Percentiles rank a stretch among this genome's conserved stretches.
These are phyloP conservation scores for Starmera caribaea DNA, from an alignment of 805 yeast genomes.

Conservation along the genomic window DNA sequence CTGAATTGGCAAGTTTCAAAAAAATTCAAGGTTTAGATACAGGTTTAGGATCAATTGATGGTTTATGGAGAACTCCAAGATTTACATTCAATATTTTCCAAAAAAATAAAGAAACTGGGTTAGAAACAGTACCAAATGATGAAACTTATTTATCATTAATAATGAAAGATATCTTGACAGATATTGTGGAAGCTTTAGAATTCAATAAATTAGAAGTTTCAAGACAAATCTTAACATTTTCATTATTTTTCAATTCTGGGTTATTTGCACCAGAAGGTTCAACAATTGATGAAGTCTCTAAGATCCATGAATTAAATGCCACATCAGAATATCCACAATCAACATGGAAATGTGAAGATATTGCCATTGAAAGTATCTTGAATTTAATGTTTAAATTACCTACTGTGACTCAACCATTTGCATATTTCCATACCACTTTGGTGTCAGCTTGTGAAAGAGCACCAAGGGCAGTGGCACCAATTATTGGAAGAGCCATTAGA, in stretches of 20 bases:
- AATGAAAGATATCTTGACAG: slow-evolving; percentile 66
- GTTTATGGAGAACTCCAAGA: slow-evolving; percentile 60
- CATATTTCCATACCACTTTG: slow-evolving; percentile 76
- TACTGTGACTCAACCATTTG: slow-evolving; percentile 47
- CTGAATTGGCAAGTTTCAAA: slow-evolving; percentile 26
- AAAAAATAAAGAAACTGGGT: slow-evolving; percentile 33
- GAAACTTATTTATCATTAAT: slow-evolving; percentile 46
- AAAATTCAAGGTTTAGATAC: slow-evolving; percentile 22
- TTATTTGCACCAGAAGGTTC: slow-evolving; percentile 68
- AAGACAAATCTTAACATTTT: slow-evolving; percentile 68
- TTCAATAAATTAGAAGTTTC: slow-evolving; percentile 86
- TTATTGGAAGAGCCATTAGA: slow-evolving; percentile 85
- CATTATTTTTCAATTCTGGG: slow-evolving; percentile 56
- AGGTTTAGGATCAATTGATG: slow-evolving; percentile 45
- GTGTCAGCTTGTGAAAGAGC: slow-evolving; percentile 83
- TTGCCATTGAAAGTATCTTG: slow-evolving; percentile 74
- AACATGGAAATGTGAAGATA: slow-evolving; percentile 88
- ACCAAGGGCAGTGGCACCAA: slow-evolving; percentile 82
- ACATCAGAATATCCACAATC: slow-evolving; percentile 28
- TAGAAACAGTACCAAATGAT: slow-evolving; percentile 58
- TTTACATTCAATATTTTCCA: slow-evolving; percentile 51
- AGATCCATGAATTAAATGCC: slow-evolving; percentile 29
- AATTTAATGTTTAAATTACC: slow-evolving; percentile 75
- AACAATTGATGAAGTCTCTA: slow-evolving; percentile 59
- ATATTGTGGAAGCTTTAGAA: slow-evolving; percentile 69